phyloP scores from a whole-genome alignment of 192 early-diverging fungal species.

The Backusella morwellensis region DNA sequence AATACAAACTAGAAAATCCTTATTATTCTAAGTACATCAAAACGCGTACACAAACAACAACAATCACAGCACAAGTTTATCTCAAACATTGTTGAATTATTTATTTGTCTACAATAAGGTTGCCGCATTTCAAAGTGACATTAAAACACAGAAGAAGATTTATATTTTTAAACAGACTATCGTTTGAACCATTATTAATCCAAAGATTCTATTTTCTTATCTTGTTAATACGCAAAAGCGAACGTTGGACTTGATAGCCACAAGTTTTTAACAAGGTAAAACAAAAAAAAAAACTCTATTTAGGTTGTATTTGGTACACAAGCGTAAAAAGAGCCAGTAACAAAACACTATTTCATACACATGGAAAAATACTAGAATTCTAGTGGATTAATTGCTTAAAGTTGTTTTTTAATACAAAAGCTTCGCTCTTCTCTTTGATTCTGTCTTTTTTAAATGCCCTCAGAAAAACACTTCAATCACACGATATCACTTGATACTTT shows the following conservation, averaged over 20 bases:
- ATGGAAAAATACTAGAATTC: background rate
- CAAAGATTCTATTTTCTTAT: background rate
- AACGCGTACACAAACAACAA: background rate
- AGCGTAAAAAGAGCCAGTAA: background rate
- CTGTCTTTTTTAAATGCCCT: background rate
- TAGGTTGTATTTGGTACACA: background rate
- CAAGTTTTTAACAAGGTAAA: background rate
- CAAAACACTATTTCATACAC: background rate
- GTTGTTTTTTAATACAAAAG: background rate
- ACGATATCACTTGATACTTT: conserved; percentile 8
- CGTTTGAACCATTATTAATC: background rate
- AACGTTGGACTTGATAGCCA: background rate
- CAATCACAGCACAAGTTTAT: background rate
- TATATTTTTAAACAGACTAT: background rate
- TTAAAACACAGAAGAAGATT: background rate
- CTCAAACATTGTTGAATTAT: background rate
- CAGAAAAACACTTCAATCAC: background rate
- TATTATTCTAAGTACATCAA: background rate
- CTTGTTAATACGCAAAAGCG: background rate
- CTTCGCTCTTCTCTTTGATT: background rate
- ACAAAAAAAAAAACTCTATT: background rate
- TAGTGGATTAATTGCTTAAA: background rate
- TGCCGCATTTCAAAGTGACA: background rate
- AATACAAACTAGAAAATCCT: background rate
- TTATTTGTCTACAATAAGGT: background rate